phyloP scores from a whole-genome alignment of 805 yeast genomes.

The Metschnikowia peoriensis region DNA sequence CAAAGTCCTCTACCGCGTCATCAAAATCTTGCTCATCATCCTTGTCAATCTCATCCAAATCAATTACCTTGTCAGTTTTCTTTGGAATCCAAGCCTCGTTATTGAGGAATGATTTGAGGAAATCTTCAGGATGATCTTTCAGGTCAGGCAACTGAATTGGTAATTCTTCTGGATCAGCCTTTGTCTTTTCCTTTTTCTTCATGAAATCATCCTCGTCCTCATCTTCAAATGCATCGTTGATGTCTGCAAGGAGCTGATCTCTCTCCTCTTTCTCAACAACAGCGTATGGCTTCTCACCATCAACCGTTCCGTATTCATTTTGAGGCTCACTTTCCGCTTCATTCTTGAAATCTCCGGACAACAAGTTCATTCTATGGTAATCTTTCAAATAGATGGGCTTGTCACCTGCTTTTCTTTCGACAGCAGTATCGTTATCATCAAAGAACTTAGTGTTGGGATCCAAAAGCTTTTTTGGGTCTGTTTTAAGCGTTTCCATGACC shows the following conservation, averaged over 20 bases:
- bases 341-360: slow-evolving; percentile 60
- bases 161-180: slow-evolving; percentile 26
- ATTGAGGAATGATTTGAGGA: slow-evolving; percentile 68
- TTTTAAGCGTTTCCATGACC: slow-evolving; percentile 68
- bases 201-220: slow-evolving; percentile 50
- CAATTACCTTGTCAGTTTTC: slow-evolving; percentile 55
- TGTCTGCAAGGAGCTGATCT: slow-evolving; percentile 68
- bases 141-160: slow-evolving; percentile 54
- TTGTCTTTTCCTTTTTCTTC: slow-evolving; percentile 49
- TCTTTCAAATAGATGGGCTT: slow-evolving; percentile 90
- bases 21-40: slow-evolving; percentile 84
- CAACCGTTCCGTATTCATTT: slow-evolving; percentile 42
- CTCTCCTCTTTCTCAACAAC: slow-evolving; percentile 76
- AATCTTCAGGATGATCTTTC: slow-evolving; percentile 56
- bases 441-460: slow-evolving; percentile 74
- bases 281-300: slow-evolving; percentile 65
- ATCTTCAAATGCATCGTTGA: slow-evolving; percentile 59
- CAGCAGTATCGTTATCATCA: slow-evolving; percentile 53
- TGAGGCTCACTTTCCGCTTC: slow-evolving; percentile 34
- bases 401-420: slow-evolving; percentile 15
- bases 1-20: slow-evolving; percentile 86
- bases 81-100: slow-evolving; percentile 89
- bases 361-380: slow-evolving; percentile 79
- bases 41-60: slow-evolving; percentile 49
- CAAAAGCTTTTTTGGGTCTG: slow-evolving; percentile 62